Base-by-base conservation (phyloP, 2,329 filamentous ascomycete species). In the Sporothrix brunneoviolacea region DNA sequence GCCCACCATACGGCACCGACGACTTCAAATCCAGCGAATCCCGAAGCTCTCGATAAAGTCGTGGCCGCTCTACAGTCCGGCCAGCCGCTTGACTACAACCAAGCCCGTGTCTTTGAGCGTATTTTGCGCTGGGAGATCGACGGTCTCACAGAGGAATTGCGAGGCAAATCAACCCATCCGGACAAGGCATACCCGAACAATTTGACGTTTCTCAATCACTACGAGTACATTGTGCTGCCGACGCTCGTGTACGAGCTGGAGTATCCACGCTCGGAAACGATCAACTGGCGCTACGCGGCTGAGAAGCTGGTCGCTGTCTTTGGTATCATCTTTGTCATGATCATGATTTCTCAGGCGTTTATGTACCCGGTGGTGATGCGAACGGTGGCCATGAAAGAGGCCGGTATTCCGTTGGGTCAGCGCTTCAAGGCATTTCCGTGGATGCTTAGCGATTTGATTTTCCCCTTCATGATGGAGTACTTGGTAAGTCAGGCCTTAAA, bases 221-320 rank as follows among this genome's bases (percentile, higher is more conserved):
- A 81, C 60, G 84, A 88, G 61, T 91, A 84, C 73, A 82, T 86
- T 44, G 77, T 82, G 38, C 71, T 91, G 9, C 87, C 87, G 4
- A 91, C 86, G 0, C 69, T 90, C 4, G 84, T 90, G 13, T 91
- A 91, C 63, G 87, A 91, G 62, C 75, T 87, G 39, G 82, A 87
- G 59, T 91, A 91, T 60, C 86, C 87, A 2, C 77, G 84, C 38
- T 73, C 74, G 5, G 78, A 86, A 16, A 71, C 65, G 4, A 84
- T 88, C 56, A 82, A 86, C 65, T 89, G 85, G 85, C 72, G 70
- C 57, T 91, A 91, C 60, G 84, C 88, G 4, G 74, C 76, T 7
- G 86, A 91, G 64, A 91, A 91, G 64, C 68, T 75, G 2, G 72
- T 74, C 1, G 86, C 86, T 2, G 84, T 82, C 15, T 77, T 90